A percentile compares a stretch with the other conserved stretches of the same genome.
Conservation (phyloP, 106 monocot genomes). For the Dendrobium catenatum region DNA sequence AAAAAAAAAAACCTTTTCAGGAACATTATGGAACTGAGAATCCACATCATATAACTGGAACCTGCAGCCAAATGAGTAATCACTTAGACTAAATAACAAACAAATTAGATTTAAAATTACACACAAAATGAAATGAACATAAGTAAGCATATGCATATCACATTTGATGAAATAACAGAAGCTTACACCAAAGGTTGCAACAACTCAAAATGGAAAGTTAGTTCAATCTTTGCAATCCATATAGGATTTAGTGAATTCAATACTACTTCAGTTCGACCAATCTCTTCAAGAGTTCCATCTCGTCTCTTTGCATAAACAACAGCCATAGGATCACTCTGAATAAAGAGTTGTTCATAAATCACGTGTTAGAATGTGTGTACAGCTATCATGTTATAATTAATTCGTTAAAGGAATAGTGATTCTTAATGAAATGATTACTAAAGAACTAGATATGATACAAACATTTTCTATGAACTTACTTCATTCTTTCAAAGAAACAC, state of each 20-base stretch:
- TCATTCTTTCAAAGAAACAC: background rate
- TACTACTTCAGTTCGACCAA: conserved; percentile 91
- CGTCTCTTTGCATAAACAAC: conserved; percentile 65
- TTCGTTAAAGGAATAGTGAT: background rate
- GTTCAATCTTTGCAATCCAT: conserved; percentile 62
- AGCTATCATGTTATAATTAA: background rate
- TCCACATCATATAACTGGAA: conserved; percentile 86
- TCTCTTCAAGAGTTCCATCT: conserved; percentile 89
- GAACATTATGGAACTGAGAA: conserved; percentile 63
- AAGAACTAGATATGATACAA: background rate
- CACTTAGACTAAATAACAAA: conserved; percentile 1
- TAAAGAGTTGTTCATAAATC: conserved; percentile 17
- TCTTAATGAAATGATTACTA: background rate
- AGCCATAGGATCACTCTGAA: conserved; percentile 92
- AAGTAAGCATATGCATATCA: background rate
- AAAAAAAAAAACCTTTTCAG: conserved; percentile 51
- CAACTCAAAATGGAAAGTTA: conserved; percentile 87
- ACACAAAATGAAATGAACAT: background rate
- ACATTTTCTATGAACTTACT: background rate
- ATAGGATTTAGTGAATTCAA: conserved; percentile 83
- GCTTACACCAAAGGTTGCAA: conserved; percentile 88
- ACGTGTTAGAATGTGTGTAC: background rate
- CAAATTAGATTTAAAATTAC: background rate
- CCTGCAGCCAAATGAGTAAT: conserved; percentile 35
- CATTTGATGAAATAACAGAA: conserved; percentile 15